These are phyloP conservation scores for Hordeum pubiflorum DNA, from an alignment of 202 grass and related monocot genomes.

Conservation along the genomic window DNA sequence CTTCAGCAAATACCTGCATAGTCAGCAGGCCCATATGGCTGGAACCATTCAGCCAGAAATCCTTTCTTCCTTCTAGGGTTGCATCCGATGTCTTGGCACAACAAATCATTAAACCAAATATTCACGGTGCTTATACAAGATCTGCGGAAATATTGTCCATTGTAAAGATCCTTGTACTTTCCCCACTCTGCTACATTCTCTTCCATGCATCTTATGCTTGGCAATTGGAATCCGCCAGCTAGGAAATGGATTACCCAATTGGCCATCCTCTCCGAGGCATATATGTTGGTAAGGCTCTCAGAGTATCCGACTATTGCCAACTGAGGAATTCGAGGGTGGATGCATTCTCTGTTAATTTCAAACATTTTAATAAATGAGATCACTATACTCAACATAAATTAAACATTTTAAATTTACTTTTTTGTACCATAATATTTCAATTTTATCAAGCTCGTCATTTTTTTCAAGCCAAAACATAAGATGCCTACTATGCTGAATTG, in stretches of 20 bases:
- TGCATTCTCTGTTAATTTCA: conserved; percentile 62
- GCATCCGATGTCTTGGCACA: conserved; percentile 70
- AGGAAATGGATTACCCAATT: conserved; percentile 68
- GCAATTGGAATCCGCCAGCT: conserved; percentile 39
- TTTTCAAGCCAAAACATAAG: neutral
- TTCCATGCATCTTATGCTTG: conserved; percentile 71
- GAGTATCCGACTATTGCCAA: conserved; percentile 72
- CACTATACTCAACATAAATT: neutral
- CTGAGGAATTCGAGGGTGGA: conserved; percentile 77
- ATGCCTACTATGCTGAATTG: neutral
- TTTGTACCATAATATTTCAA: neutral
- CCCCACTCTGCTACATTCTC: conserved; percentile 55
- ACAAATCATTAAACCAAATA: conserved; percentile 67
- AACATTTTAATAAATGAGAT: conserved; percentile 21
- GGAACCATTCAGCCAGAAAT: conserved; percentile 67
- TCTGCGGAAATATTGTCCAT: conserved; percentile 34
- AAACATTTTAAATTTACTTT: neutral
- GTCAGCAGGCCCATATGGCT: conserved; percentile 57
- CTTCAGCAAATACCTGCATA: conserved; percentile 45
- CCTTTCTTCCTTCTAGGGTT: conserved; percentile 56
- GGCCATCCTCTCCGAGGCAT: conserved; percentile 68
- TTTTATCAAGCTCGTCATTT: no score
- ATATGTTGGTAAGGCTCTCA: conserved; percentile 58
- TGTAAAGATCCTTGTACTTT: conserved; percentile 55
- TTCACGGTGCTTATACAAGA: conserved; percentile 59